A percentile compares a stretch with the other conserved stretches of the same genome.
These are phyloP conservation scores for Globisporangium radiosum DNA, from an alignment of 352 stramenopile genomes.

Conservation along the genomic window DNA sequence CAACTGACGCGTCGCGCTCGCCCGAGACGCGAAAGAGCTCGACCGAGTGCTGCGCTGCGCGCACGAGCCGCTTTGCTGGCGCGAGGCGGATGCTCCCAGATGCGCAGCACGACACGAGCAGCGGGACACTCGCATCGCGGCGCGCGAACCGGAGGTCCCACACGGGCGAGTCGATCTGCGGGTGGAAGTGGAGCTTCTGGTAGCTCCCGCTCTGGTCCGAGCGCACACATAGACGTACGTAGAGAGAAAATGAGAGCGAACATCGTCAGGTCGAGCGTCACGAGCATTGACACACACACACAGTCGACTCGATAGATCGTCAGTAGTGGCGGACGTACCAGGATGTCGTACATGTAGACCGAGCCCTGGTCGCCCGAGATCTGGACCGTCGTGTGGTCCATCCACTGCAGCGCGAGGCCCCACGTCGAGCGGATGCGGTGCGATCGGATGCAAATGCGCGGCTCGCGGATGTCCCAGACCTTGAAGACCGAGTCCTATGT, in stretches of 20 bases:
- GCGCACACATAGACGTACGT: neutral
- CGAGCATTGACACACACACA: neutral
- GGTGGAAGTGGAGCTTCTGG: slow-evolving; percentile 77
- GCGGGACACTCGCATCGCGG: slow-evolving; percentile 28
- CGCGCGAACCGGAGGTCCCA: slow-evolving; percentile 69
- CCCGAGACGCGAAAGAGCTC: slow-evolving; percentile 63
- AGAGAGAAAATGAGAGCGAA: neutral
- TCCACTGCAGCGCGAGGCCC: slow-evolving; percentile 72
- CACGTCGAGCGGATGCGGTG: slow-evolving; percentile 80
- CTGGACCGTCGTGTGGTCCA: slow-evolving; percentile 64
- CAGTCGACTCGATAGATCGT: neutral
- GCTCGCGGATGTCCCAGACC: slow-evolving; percentile 79
- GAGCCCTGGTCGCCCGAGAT: slow-evolving; percentile 80
- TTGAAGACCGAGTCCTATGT: slow-evolving; percentile 76
- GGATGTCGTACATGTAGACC: slow-evolving; percentile 69
- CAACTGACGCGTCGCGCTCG: slow-evolving; percentile 40
- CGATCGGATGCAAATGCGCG: slow-evolving; percentile 66
- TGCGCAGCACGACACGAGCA: slow-evolving; percentile 62
- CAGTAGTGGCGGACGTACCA: slow-evolving; percentile 31
- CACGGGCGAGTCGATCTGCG: slow-evolving; percentile 78
- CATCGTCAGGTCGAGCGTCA: neutral
- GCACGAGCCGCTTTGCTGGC: slow-evolving; percentile 59
- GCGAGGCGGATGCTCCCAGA: slow-evolving; percentile 60
- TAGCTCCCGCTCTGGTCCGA: slow-evolving; percentile 58
- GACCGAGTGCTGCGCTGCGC: slow-evolving; percentile 52